These are phyloP conservation scores for Chaetothyriales sp. DNA, from an alignment of 2,329 filamentous ascomycete genomes.

Conservation along the genomic window DNA sequence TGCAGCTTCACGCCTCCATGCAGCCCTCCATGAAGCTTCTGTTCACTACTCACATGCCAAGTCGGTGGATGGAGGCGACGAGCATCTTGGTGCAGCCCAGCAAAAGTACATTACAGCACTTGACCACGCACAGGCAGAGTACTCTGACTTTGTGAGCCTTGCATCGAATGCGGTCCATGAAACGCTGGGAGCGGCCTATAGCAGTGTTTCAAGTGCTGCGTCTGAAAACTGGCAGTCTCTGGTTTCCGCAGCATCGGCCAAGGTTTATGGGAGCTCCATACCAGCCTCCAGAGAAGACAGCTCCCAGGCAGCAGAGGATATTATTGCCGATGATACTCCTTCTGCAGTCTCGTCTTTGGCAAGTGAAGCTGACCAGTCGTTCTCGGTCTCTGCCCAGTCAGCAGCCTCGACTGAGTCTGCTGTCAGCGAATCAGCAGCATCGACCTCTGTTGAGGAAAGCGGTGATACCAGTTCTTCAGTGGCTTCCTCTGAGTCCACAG, in stretches of 20 bases:
- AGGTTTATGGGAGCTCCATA: constrained; percentile 27
- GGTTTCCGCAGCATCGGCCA: constrained; percentile 22
- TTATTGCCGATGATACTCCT: constrained; percentile 30
- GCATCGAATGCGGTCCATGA: constrained; percentile 57
- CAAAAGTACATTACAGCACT: constrained; percentile 64
- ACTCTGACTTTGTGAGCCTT: constrained; percentile 57
- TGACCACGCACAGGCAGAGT: constrained; percentile 62
- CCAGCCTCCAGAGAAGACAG: constrained; percentile 25
- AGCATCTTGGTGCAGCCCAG: constrained; percentile 44
- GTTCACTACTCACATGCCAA: constrained; percentile 56
- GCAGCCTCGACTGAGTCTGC: constrained; percentile 23
- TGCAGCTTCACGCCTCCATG: constrained; percentile 53
- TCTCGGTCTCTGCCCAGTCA: constrained; percentile 23
- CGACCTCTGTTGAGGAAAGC: constrained; percentile 36
- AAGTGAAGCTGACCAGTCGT: constrained; percentile 31
- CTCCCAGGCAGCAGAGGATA: constrained; percentile 27
- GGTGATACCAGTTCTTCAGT: constrained; percentile 41
- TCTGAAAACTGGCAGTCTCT: constrained; percentile 22
- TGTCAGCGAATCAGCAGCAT: constrained; percentile 38
- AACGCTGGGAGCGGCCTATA: constrained; percentile 43
- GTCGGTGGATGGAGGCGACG: constrained; percentile 42
- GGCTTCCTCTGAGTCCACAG: constrained; percentile 37
- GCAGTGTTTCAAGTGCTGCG: constrained; percentile 19
- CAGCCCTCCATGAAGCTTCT: constrained; percentile 56
- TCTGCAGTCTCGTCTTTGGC: constrained; percentile 40